Evolutionary conservation across 192 early-diverging fungal species (phyloP).

Genomic region (Coemansia sp.): DNA sequence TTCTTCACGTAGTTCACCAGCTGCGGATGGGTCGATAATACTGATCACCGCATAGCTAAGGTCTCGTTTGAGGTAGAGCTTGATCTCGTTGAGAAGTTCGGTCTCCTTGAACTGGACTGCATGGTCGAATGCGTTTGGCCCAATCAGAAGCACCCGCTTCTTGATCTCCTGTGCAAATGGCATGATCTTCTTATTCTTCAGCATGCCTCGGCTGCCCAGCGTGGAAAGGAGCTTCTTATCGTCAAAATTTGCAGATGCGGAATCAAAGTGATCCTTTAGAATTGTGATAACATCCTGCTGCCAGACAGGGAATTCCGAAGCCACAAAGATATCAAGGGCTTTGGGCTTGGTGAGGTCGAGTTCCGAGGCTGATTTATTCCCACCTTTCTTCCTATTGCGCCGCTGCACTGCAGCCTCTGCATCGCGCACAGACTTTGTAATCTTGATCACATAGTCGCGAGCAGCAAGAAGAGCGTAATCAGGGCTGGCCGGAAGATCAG

Average conservation of each 20-base stretch:
- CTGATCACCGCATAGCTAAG: constrained; percentile 60
- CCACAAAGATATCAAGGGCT: constrained; percentile 76
- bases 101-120: constrained; percentile 80
- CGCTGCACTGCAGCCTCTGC: constrained; percentile 61
- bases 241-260: constrained; percentile 60
- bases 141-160: constrained; percentile 70
- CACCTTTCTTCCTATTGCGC: constrained; percentile 78
- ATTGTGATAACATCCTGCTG: constrained; percentile 70
- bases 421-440: constrained; percentile 75
- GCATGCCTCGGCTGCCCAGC: constrained; percentile 67
- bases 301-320: constrained; percentile 88
- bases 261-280: constrained; percentile 60
- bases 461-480: constrained; percentile 73
- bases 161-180: constrained; percentile 91
- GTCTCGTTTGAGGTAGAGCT: constrained; percentile 58
- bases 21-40: constrained; percentile 49
- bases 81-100: constrained; percentile 58
- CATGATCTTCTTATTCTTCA: constrained; percentile 97
- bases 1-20: constrained; percentile 29
- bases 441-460: constrained; percentile 74
- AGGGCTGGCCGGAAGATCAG: constrained; percentile 55
- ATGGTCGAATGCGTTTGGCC: constrained; percentile 75
- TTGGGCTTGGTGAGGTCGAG: constrained; percentile 66
- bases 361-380: constrained; percentile 54
- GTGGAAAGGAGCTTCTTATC: constrained; percentile 71